Conservation (phyloP, 176 grass and related monocot species). For the Oryza rufipogon region DNA sequence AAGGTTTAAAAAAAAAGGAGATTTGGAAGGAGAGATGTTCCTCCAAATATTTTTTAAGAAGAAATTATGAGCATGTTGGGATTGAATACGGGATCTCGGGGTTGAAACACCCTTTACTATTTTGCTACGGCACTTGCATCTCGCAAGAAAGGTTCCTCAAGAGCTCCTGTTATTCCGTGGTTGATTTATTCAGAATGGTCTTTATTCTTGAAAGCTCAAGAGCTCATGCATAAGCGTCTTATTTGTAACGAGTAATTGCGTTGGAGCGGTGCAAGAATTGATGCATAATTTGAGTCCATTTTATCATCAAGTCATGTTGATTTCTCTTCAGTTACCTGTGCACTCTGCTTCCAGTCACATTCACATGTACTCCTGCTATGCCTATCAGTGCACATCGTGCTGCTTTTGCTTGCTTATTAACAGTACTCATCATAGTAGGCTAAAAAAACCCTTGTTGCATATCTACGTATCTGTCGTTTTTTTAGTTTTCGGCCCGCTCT, state of each 20-base stretch:
- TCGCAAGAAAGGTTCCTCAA: neutral
- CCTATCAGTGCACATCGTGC: constrained; percentile 12
- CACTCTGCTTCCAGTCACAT: constrained; percentile 43
- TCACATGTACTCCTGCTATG: constrained; percentile 17
- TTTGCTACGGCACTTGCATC: too few species aligned
- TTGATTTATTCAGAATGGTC: constrained; percentile 9
- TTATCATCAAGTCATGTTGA: neutral
- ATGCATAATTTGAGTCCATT: constrained; percentile 36
- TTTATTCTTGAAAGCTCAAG: constrained; percentile 7
- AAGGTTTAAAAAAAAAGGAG: neutral
- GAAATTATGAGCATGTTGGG: too few species aligned
- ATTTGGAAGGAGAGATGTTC: too few species aligned
- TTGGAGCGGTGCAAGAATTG: constrained; percentile 10
- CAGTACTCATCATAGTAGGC: constrained; percentile 21
- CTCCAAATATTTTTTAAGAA: too few species aligned
- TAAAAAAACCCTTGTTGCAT: neutral
- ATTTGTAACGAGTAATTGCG: neutral
- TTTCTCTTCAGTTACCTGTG: neutral
- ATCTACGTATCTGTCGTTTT: neutral
- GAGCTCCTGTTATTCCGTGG: neutral
- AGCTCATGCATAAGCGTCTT: constrained; percentile 6
- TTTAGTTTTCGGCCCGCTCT: too few species aligned
- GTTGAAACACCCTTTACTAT: too few species aligned
- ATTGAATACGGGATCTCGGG: too few species aligned
- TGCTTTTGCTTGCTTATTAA: constrained; percentile 20